Percentiles rank a stretch among this genome's conserved stretches.
Conservation (phyloP, 495 filamentous ascomycete species). For the Acidomyces sp. region DNA sequence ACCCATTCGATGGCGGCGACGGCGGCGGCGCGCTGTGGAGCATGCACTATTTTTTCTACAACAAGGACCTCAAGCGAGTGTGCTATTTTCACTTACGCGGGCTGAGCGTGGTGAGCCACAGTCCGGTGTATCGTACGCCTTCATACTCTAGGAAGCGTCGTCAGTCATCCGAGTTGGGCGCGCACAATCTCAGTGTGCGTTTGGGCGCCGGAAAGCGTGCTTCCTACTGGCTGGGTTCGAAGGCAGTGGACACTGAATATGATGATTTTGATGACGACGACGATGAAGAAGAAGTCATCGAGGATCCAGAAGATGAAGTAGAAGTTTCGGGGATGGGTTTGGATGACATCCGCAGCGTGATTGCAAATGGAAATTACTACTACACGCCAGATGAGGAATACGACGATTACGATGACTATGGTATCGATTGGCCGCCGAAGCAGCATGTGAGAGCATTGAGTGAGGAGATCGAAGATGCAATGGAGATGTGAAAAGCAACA, state of each 20-base stretch:
- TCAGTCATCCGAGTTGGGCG: background rate
- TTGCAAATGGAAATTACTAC: slow-evolving; percentile 10
- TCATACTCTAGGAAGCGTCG: background rate
- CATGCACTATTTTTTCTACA: slow-evolving; percentile 94
- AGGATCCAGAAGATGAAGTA: slow-evolving; percentile 12
- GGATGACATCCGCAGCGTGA: slow-evolving; percentile 13
- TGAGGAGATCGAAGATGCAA: slow-evolving; percentile 9
- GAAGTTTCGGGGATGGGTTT: slow-evolving; percentile 16
- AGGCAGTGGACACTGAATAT: slow-evolving; percentile 26
- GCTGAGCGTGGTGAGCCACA: slow-evolving; percentile 66
- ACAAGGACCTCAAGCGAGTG: slow-evolving; percentile 81
- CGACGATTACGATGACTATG: slow-evolving; percentile 1
- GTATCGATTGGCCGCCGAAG: background rate
- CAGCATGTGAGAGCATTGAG: slow-evolving; percentile 1
- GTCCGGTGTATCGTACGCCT: slow-evolving; percentile 34
- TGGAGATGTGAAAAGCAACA: slow-evolving; percentile 3
- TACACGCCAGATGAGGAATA: slow-evolving; percentile 1
- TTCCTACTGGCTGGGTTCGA: slow-evolving; percentile 68
- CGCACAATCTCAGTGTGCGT: slow-evolving; percentile 19
- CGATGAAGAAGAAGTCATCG: slow-evolving; percentile 3
- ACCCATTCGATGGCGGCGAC: slow-evolving; percentile 77
- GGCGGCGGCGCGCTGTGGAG: slow-evolving; percentile 80
- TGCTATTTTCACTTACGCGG: slow-evolving; percentile 85
- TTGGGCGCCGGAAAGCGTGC: slow-evolving; percentile 60
- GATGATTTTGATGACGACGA: slow-evolving; percentile 26